Base-by-base conservation (phyloP, 1,284 basidiomycete species). In the Ceratobasidium papillatum region DNA sequence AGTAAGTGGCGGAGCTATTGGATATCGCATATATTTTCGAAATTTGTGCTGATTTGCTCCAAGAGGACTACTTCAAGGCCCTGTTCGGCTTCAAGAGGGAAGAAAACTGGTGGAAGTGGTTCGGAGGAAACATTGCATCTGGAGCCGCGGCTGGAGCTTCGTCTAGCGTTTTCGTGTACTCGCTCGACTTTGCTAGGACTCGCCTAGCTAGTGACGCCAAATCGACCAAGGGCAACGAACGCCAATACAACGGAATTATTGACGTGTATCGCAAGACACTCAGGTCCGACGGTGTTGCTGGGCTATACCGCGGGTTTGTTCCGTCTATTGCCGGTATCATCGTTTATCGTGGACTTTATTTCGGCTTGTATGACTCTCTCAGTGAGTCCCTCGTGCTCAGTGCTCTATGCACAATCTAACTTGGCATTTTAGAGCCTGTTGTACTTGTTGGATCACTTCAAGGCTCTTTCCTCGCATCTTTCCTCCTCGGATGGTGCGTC, bases 31-130 rank as follows among this genome's bases (percentile, higher is more conserved):
- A 25, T 54, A 43, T 19, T 32, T n/a, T 2, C 34, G 1, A 14
- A 27, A 43, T 54, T 32, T 41, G 30, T 71, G 68, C 80, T 82
- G 76, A 76, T 56, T 62, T 56, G 45, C 61, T 58, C 34, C 75
- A 58, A 94, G 92, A 96, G 94, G 94, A 96, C 82, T 96, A 96
- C 88, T 96, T 96, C 90, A 96, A 96, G 87, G 92, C 94, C n/a
- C 82, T 96, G 75, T 96, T 96, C 83, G 94, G 94, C 78, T 94
- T 94, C 88, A 94, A 93, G 86, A 94, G 94, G 87, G 85, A 83
- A 47, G 94, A 94, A 0, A 93, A 94, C 75, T 95, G 95, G 86
- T 94, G 92, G 92, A 93, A 80, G 82, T 95, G 93, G 93, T 94
- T 95, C 81, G 92, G 84, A 83, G 94, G 94, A 80, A 97, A 97